Base-by-base conservation (phyloP, 2,329 filamentous ascomycete species). In the Anthostomella pinea region DNA sequence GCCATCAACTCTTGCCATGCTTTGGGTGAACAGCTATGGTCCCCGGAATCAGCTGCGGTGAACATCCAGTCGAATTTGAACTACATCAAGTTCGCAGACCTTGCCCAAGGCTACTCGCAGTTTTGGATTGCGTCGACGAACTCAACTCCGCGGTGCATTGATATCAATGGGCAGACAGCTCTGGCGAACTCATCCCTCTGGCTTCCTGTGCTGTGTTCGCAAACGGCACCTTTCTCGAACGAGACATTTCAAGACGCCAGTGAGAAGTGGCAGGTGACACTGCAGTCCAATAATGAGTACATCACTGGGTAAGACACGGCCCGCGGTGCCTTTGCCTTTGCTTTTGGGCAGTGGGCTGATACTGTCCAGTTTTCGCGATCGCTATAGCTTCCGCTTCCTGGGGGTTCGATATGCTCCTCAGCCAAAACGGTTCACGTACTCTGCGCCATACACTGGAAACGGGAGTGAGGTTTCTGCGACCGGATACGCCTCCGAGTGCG, bases 401-500 rank as follows among this genome's bases (percentile, higher is more conserved):
- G 72, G 71, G 11, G 54, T 75, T 21, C 64, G 67, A 34, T 73
- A 72, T 41, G 70, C 68, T 3, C 45, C 62, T 0, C 58, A 64
- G 35, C 68, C 70, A 1, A 49, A 62, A 35, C 59, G 70, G 13
- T 74, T 73, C 48, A 62, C 61, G 1, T 67, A 75, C 42, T 63
- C 70, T 0, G 53, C 50, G 11, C 54, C 57, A 2, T 69, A 71
- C 39, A 43, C 56, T 15, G 64, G 60, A 1, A 50, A 52, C 4
- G 62, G 57, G 1, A 45, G 46, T 8, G 50, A 54, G 6, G 54
- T 56, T 11, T 53, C 60, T n/a, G 66, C 65, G 2, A 53, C 63
- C 6, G 36, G 50, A 6, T 65, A 58, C 30, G 66, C 66, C 2
- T 56, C 60, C 3, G 46, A 54, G 33, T 73, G 69, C 41, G 44